Base-by-base conservation (phyloP, 192 early-diverging fungal species). In the Rhizophagus prolifer region DNA sequence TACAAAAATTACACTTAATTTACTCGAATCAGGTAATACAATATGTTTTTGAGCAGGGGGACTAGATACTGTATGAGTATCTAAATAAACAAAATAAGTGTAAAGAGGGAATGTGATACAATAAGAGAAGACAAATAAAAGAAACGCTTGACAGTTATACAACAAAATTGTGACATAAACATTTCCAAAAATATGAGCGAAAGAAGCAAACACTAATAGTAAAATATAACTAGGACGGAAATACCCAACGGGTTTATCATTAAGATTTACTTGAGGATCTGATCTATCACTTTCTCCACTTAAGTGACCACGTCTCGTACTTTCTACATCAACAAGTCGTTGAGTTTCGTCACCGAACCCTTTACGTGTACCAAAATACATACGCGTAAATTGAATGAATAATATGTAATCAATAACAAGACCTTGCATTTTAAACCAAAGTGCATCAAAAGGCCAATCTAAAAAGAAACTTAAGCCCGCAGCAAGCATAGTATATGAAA, bases 381-480 rank as follows among this genome's bases (percentile, higher is more conserved):
- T 80, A 12, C 82, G 79, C 0, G 72, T 54, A 61, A 83, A 83
- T 31, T 80, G 59, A 9, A 80, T 70, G 14, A 78, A 71, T 26
- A 83, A 38, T 23, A 50, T 67, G 34, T 77, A 83, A 60, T 83
- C 82, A 12, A 78, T 78, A 76, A 75, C 78, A 44, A 83, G 82
- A 14, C 82, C 81, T 75, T 83, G 82, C 79, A 76, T 80, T 54
- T 79, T 76, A 78, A 83, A 83, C 41, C 78, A 83, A 44, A 83
- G 65, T n/a, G 79, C 82, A 50, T 83, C 82, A 30, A 76, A 5
- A 5, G 82, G 82, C 82, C 82, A 83, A 6, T n/a, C 16, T 21
- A 83, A 66, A 23, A 76, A 83, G 58, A 80, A 73, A 61, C 79
- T 80, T 38, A 78, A 63, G 25, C 76, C 12, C 38, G 80, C 67